Evolutionary conservation across 2,329 filamentous ascomycete genomes (phyloP), one percentile per base, ranked within the genome.

Genomic region (Xylariales sp.): DNA sequence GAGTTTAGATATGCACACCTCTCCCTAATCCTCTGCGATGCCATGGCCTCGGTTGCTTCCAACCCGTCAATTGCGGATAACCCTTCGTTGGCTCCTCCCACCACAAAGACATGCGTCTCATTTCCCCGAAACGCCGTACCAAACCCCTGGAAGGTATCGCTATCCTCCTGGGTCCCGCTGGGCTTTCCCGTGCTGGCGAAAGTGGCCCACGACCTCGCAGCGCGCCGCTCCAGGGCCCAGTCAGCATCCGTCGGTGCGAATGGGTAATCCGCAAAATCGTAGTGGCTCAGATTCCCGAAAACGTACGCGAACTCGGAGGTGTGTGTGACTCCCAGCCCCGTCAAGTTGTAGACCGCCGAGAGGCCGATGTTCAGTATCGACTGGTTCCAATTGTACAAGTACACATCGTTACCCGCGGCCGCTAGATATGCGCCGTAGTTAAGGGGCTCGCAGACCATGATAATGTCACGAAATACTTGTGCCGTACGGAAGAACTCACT

Each of bases 251-350:
- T 58, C 0, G 66, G 60, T 11, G 61, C 49, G 51, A 62, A 65
- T 35, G 49, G 54, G 52, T 54, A 56, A 2, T 48, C 55, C 7
- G 48, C 49, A 4, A 52, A 48, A 35, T 72, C 59, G 50, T 69
- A 76, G 36, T 63, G 55, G 3, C 64, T 60, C 14, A 69, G 44
- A 40, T 68, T 68, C 10, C 60, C 72, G 41, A 70, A 76, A 4
- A 73, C 55, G 51, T 76, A 78, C 5, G 69, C 65, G 18, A 76
- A 67, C 36, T 77, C 74, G 1, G 70, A 68, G 0, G 69, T 72
- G 49, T 78, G 74, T 5, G 72, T 59, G 0, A 66, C 56, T 19
- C 72, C 72, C 5, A 69, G 47, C 1, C 67, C 67, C 1, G 60
- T 54, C 4, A 55, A 44, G 8, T 60, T 59, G 16, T 46, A 46